Base-by-base conservation (phyloP, 345 rosid species). In the Brassica carinata region DNA sequence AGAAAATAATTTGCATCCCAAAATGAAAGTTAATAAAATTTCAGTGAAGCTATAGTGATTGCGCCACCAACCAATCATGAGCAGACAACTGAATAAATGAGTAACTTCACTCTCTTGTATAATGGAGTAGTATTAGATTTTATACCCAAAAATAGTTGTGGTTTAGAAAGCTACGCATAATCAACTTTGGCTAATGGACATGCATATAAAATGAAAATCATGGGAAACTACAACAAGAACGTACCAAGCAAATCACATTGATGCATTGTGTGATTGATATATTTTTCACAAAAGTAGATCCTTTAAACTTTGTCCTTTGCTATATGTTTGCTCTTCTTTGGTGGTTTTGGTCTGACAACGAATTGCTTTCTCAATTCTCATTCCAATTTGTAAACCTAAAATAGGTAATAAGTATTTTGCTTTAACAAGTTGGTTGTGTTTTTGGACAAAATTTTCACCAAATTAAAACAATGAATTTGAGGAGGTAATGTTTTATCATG, bases 191-290 rank as follows among this genome's bases (percentile, higher is more conserved):
- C 57, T 59, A 43, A 38, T 19, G 31, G 75, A 74, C 74, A 48
- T 48, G 57, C 26, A 74, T n/a, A 31, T 67, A 10, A 15, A 31
- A 43, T 30, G 23, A 43, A 67, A 43, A 59, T 51, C 40, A 73
- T 13, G 63, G 67, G 26, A 73, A 15, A 65, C 71, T 79, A 74
- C 83, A 80, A 74, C 14, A 23, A 80, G 71, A 80, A 74, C 78
- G 8, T 26, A 74, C 75, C 83, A 61, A 30, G 30, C 11, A 79
- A 74, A 66, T 31, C 73, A 73, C 69, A 73, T 73, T 65, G 19
- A 45, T 79, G 64, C 51, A 30, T 59, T 18, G 17, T 45, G 19
- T 67, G 26, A 67, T 67, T 43, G 19, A 73, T 48, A 64, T n/a
- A 30, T 55, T 34, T 15, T 19, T 72, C 43, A 9, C 34, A 36